Conservation (phyloP, 2,329 filamentous ascomycete genomes). For the Blastomyces percursus region DNA sequence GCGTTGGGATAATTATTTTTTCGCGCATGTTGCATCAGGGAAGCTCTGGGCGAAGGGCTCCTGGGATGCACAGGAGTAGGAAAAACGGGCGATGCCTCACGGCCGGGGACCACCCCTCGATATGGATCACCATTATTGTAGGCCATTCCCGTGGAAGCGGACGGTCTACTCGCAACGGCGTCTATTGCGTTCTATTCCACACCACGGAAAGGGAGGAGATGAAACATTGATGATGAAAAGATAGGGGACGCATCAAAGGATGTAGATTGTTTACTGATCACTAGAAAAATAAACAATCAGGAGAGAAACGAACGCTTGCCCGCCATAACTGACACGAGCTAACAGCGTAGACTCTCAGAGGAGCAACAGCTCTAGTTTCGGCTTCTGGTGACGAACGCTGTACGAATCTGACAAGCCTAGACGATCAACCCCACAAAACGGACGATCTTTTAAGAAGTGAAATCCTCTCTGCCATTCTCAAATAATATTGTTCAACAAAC, state of each 20-base stretch:
- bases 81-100: constrained; percentile 12
- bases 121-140: constrained; percentile 21
- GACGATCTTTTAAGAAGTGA: constrained; percentile 4
- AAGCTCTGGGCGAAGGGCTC: constrained; percentile 28
- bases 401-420: constrained; percentile 6
- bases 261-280: background rate
- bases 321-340: background rate
- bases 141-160: constrained; percentile 24
- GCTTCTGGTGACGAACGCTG: background rate
- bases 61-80: constrained; percentile 23
- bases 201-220: background rate
- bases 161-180: constrained; percentile 30
- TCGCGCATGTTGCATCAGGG: background rate
- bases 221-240: background rate
- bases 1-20: constrained; percentile 28
- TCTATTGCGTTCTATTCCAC: constrained; percentile 25
- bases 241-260: background rate
- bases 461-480: background rate
- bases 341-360: background rate
- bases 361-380: background rate
- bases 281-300: background rate
- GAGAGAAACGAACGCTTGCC: background rate
- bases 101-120: constrained; percentile 18
- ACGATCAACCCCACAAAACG: constrained; percentile 12
- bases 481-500: background rate